Percentiles rank a stretch among this genome's conserved stretches.
These are phyloP conservation scores for Pleurotus giganteus DNA, from an alignment of 768 basidiomycete genomes.

Conservation along the genomic window DNA sequence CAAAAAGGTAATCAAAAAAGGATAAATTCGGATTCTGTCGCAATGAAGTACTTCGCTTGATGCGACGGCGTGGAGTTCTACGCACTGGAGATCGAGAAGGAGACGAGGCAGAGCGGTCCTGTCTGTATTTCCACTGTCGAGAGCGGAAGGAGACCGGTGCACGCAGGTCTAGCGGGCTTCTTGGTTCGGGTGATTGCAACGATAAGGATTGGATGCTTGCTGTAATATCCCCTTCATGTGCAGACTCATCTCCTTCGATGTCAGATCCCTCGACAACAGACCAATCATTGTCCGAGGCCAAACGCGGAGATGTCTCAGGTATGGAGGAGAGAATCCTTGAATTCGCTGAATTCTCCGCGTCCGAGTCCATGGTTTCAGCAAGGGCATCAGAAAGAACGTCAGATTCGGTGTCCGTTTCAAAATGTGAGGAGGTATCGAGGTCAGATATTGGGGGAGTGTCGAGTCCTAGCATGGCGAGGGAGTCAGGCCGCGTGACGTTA, in stretches of 20 bases:
- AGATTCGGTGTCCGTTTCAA: conserved; percentile 47
- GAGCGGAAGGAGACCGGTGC: conserved; percentile 15
- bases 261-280: conserved; percentile 32
- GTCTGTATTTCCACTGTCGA: conserved; percentile 22
- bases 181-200: conserved; percentile 18
- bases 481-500: conserved; percentile 63
- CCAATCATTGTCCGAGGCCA: conserved; percentile 27
- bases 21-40: conserved; percentile 16
- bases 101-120: conserved; percentile 45
- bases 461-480: conserved; percentile 36
- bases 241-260: conserved; percentile 27
- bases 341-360: conserved; percentile 25
- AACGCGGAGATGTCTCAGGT: conserved; percentile 15
- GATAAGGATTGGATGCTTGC: conserved; percentile 33
- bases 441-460: conserved; percentile 79
- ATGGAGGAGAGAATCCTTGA: conserved; percentile 24
- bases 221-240: conserved; percentile 25
- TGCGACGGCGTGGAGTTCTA: conserved; percentile 28
- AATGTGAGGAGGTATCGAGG: conserved; percentile 50
- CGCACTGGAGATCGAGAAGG: conserved; percentile 53
- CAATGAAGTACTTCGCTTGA: conserved; percentile 10
- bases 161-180: conserved; percentile 10
- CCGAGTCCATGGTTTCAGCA: conserved; percentile 41
- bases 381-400: conserved; percentile 52
- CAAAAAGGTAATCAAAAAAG: conserved; percentile 47